Evolutionary conservation across 2,329 filamentous ascomycete genomes (phyloP).

Genomic region (Aschersonia sp.): DNA sequence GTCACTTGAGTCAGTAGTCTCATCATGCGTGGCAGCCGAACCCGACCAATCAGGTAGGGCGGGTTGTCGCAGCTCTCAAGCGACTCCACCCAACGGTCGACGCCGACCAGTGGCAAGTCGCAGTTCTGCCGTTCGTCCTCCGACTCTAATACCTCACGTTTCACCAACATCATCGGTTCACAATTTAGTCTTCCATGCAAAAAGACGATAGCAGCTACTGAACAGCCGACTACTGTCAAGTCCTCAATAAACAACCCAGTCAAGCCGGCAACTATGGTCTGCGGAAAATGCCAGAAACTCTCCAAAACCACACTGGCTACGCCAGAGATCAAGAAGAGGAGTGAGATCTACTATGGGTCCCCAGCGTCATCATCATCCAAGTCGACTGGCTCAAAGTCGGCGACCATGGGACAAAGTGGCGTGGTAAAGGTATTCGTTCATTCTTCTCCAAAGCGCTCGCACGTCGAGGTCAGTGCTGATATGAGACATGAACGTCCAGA

Average conservation of each 20-base stretch:
- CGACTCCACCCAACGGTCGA: too few species aligned
- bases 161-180: background rate
- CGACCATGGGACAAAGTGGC: conserved; percentile 42
- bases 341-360: conserved; percentile 51
- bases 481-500: conserved; percentile 22
- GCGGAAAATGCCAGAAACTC: conserved; percentile 48
- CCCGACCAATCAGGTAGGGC: too few species aligned
- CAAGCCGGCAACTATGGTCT: conserved; percentile 34
- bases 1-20: too few species aligned
- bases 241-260: background rate
- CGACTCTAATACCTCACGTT: too few species aligned
- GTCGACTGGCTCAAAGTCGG: conserved; percentile 25
- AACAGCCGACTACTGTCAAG: too few species aligned
- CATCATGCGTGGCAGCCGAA: too few species aligned
- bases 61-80: too few species aligned
- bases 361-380: conserved; percentile 24
- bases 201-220: background rate
- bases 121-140: too few species aligned
- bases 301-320: conserved; percentile 46
- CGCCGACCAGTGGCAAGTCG: too few species aligned
- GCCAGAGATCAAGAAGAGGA: conserved; percentile 51
- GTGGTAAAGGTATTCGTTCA: conserved; percentile 36
- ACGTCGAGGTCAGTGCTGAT: background rate
- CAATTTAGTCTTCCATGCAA: background rate
- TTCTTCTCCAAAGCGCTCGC: background rate